Evolutionary conservation across 1,284 basidiomycete species (phyloP), one percentile per base, ranked within the genome.

Genomic region (Sphaerobolus stellatus): DNA sequence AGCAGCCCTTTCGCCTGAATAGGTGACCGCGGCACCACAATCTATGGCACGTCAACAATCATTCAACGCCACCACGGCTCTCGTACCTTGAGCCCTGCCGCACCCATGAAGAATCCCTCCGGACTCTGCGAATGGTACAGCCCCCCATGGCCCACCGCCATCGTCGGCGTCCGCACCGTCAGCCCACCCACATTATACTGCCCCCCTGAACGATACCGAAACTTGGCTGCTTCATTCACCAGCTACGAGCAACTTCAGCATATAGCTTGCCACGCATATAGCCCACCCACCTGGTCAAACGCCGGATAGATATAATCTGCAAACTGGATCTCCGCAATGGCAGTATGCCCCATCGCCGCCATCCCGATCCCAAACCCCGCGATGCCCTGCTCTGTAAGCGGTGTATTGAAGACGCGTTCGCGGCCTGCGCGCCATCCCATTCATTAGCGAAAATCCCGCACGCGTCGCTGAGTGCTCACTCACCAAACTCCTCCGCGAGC

Each of bases 141-240:
- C 13, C 90, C 95, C 40, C 94, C 94, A 67, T 96, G 94, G 1
- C 94, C 93, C 62, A 96, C 94, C 13, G 90, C 85, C 84, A 93
- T 93, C 16, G 87, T 87, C 1, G 94, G 93, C 13, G 90, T 87
- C 8, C 94, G 85, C 50, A 98, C 83, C 1, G 95, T 98, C 40
- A 98, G 75, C 1, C 84, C 85, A 9, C 95, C 94, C 5, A 87
- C 90, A 56, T 88, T 81, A 71, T 86, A 96, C 52, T 83, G 79
- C 0, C 93, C 92, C 18, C 91, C 92, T 13, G 91, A 92, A 14
- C 94, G 88, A 67, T 94, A 98, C 45, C 92, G 81, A 63, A 90
- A 87, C 71, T 98, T 98, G 36, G 95, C 94, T 2, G 94, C 94
- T 73, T 98, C 94, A 64, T 97, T 98, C 46, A 98, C 93, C 31